Percentiles rank a stretch among this genome's conserved stretches.
These are phyloP conservation scores for Globisporangium megalacanthum DNA, from an alignment of 352 stramenopile genomes.

Conservation along the genomic window DNA sequence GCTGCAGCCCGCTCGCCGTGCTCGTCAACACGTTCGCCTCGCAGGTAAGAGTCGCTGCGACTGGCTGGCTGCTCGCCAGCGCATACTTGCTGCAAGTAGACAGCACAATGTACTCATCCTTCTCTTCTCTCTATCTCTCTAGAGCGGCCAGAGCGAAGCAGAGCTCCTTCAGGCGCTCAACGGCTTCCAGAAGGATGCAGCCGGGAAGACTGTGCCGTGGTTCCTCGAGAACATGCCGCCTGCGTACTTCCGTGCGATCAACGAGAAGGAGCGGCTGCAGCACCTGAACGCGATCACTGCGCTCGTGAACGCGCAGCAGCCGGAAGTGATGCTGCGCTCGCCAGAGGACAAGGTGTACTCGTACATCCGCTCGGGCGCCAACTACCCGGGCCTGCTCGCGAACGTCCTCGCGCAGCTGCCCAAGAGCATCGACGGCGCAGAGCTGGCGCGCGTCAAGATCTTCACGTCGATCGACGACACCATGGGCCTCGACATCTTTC, in stretches of 20 bases:
- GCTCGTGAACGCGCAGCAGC: slow-evolving; percentile 67
- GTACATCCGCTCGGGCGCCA: slow-evolving; percentile 75
- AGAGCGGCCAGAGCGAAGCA: slow-evolving; percentile 29
- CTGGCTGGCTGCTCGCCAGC: not conserved
- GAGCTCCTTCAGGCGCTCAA: slow-evolving; percentile 54
- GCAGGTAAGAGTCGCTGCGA: slow-evolving; percentile 16
- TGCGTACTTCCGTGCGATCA: slow-evolving; percentile 86
- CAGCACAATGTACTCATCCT: no score
- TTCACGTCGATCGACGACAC: slow-evolving; percentile 85
- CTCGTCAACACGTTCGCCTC: slow-evolving; percentile 39
- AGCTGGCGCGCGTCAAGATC: slow-evolving; percentile 85
- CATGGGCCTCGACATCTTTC: slow-evolving; percentile 84
- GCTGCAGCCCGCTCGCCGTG: slow-evolving; percentile 24
- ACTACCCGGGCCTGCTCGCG: slow-evolving; percentile 68
- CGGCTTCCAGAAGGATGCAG: slow-evolving; percentile 64
- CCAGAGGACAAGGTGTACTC: slow-evolving; percentile 69
- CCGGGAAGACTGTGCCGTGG: slow-evolving; percentile 76
- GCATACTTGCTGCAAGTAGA: no score
- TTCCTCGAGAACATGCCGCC: slow-evolving; percentile 88
- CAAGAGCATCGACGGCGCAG: slow-evolving; percentile 49
- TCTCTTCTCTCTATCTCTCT: not conserved
- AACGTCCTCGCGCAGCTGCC: slow-evolving; percentile 71
- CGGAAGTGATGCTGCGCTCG: slow-evolving; percentile 80
- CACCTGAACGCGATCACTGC: slow-evolving; percentile 87
- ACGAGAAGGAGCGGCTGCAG: slow-evolving; percentile 76